These are phyloP conservation scores for Lactarius sp. DNA, from an alignment of 768 basidiomycete genomes.

Conservation along the genomic window DNA sequence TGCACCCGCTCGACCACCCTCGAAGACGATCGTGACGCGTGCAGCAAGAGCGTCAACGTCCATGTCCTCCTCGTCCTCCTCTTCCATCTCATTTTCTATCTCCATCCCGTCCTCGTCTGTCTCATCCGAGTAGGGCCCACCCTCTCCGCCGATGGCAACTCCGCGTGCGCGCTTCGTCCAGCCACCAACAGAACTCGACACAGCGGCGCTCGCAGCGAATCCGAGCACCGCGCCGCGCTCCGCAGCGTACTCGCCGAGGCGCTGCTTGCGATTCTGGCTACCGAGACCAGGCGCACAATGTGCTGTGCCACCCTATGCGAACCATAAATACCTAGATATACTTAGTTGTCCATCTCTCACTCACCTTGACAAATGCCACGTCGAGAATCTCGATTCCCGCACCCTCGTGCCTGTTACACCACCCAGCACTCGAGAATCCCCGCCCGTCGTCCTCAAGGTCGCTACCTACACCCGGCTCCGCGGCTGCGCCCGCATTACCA, in stretches of 20 bases:
- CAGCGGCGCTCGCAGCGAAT: constrained; percentile 24
- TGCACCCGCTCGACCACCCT: constrained; percentile 13
- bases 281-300: constrained; percentile 41
- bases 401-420: constrained; percentile 79
- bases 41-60: constrained; percentile 21
- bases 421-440: constrained; percentile 58
- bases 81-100: constrained; percentile 8
- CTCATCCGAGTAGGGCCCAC: constrained; percentile 13
- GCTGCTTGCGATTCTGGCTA: constrained; percentile 41
- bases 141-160: constrained; percentile 5
- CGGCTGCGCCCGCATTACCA: constrained; percentile 38
- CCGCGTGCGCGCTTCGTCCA: constrained; percentile 17
- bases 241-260: constrained; percentile 61
- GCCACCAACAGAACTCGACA: constrained; percentile 13
- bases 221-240: constrained; percentile 47
- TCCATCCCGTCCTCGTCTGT: constrained; percentile 10
- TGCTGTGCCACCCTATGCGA: constrained; percentile 45
- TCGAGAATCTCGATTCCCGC: constrained; percentile 67
- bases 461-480: constrained; percentile 10
- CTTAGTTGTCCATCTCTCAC: constrained; percentile 22
- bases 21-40: constrained; percentile 24
- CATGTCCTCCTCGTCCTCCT: constrained; percentile 14
- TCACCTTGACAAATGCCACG: constrained; percentile 60
- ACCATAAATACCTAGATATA: background rate
- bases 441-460: constrained; percentile 53